phyloP scores from a whole-genome alignment of 179 eudicot species.

The Nepenthes alata region DNA sequence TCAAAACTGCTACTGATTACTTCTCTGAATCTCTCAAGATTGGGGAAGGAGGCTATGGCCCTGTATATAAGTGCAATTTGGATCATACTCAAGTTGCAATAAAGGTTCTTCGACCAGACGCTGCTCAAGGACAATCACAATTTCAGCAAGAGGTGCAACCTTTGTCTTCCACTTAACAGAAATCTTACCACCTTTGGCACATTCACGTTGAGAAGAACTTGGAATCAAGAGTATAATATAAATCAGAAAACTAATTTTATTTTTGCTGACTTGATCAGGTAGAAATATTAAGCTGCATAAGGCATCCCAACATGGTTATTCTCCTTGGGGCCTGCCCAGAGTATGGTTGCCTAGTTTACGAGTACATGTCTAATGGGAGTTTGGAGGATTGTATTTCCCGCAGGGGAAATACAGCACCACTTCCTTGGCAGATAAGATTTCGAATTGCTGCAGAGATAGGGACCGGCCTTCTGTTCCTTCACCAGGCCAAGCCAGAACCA shows the following conservation, averaged over 20 bases:
- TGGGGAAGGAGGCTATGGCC: slow-evolving; percentile 50
- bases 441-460: slow-evolving; percentile 35
- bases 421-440: slow-evolving; percentile 33
- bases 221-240: no score
- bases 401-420: slow-evolving; percentile 17
- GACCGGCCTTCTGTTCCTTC: slow-evolving; percentile 29
- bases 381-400: slow-evolving; percentile 28
- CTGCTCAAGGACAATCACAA: slow-evolving; percentile 36
- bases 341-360: slow-evolving; percentile 34
- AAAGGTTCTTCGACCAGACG: slow-evolving; percentile 38
- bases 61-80: slow-evolving; percentile 25
- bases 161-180: not conserved
- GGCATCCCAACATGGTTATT: slow-evolving; percentile 41
- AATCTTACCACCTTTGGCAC: not conserved
- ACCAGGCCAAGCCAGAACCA: slow-evolving; percentile 36
- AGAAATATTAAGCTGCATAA: slow-evolving; percentile 33
- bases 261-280: slow-evolving; percentile 13
- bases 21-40: slow-evolving; percentile 30
- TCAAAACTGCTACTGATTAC: slow-evolving; percentile 29
- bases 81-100: slow-evolving; percentile 40
- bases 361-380: slow-evolving; percentile 36
- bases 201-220: not conserved
- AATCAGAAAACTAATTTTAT: not conserved
- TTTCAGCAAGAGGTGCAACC: slow-evolving; percentile 30
- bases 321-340: slow-evolving; percentile 42